These are phyloP conservation scores for Brachypodium distachyon DNA, from an alignment of 202 grass and related monocot genomes.

Conservation along the genomic window DNA sequence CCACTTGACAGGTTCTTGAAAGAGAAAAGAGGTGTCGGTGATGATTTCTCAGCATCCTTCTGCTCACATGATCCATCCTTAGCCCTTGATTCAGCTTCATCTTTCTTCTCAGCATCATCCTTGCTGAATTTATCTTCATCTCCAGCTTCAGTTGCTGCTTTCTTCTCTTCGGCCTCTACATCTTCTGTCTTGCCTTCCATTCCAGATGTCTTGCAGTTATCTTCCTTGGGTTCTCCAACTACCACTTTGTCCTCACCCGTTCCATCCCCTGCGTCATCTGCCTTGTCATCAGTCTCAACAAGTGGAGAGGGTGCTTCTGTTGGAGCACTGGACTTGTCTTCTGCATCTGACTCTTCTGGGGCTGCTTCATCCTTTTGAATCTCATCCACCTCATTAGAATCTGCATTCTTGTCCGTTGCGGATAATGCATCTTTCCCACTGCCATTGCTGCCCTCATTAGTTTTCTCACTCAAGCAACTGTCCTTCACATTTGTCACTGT, in stretches of 20 bases:
- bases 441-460: conserved; percentile 38
- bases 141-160: conserved; percentile 33
- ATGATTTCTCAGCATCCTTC: conserved; percentile 39
- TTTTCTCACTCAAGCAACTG: conserved; percentile 12
- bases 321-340: conserved; percentile 6
- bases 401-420: not conserved
- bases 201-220: conserved; percentile 25
- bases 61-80: conserved; percentile 26
- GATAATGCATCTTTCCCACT: conserved; percentile 24
- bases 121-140: conserved; percentile 31
- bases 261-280: conserved; percentile 17
- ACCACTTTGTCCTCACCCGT: conserved; percentile 19
- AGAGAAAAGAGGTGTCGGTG: conserved; percentile 32
- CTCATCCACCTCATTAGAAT: conserved; percentile 11
- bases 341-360: not conserved
- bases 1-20: conserved; percentile 77
- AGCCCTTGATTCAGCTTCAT: conserved; percentile 24
- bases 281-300: conserved; percentile 31
- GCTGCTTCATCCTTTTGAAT: conserved; percentile 12
- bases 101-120: conserved; percentile 28
- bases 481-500: conserved; percentile 5
- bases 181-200: conserved; percentile 17
- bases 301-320: conserved; percentile 4
- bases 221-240: conserved; percentile 26
- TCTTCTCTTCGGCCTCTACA: conserved; percentile 45